Evolutionary conservation across 2,329 filamentous ascomycete genomes (phyloP).

Genomic region (Rhinocladiella mackenziei): DNA sequence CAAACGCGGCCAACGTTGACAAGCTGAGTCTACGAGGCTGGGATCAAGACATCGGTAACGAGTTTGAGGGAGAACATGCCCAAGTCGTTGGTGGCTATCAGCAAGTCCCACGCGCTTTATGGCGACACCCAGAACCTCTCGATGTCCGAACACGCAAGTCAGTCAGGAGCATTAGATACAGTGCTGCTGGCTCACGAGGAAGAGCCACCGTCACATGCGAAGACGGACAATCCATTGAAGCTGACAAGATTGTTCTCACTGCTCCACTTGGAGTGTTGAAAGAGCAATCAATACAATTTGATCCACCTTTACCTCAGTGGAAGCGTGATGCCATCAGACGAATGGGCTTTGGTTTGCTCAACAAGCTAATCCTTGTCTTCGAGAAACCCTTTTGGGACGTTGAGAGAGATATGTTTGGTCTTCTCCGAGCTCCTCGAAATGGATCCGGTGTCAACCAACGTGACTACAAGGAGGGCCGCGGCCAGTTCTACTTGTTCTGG

Average conservation of each 20-base stretch:
- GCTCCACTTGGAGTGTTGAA: slow-evolving; percentile 90
- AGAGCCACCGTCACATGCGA: slow-evolving; percentile 67
- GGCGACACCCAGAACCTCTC: slow-evolving; percentile 70
- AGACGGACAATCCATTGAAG: slow-evolving; percentile 70
- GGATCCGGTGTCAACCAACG: slow-evolving; percentile 69
- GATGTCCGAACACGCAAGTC: slow-evolving; percentile 70
- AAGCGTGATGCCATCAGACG: slow-evolving; percentile 76
- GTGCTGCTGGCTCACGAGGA: slow-evolving; percentile 40
- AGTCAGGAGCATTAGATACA: slow-evolving; percentile 70
- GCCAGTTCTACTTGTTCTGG: slow-evolving; percentile 98
- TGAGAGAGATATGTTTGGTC: slow-evolving; percentile 86
- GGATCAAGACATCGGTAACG: slow-evolving; percentile 97
- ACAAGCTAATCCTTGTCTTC: slow-evolving; percentile 92
- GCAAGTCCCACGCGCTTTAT: slow-evolving; percentile 81
- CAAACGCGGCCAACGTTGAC: slow-evolving; percentile 84
- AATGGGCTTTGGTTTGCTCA: slow-evolving; percentile 87
- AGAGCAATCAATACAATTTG: slow-evolving; percentile 72
- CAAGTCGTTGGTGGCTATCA: slow-evolving; percentile 94
- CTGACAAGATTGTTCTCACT: slow-evolving; percentile 88
- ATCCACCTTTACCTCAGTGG: slow-evolving; percentile 84
- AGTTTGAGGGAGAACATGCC: slow-evolving; percentile 91
- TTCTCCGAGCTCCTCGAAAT: slow-evolving; percentile 68
- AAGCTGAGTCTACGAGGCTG: slow-evolving; percentile 84
- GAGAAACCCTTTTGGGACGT: slow-evolving; percentile 87
- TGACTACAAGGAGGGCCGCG: slow-evolving; percentile 73